Base-by-base conservation (phyloP, 495 filamentous ascomycete species). In the Lasiosphaeris hirsuta region DNA sequence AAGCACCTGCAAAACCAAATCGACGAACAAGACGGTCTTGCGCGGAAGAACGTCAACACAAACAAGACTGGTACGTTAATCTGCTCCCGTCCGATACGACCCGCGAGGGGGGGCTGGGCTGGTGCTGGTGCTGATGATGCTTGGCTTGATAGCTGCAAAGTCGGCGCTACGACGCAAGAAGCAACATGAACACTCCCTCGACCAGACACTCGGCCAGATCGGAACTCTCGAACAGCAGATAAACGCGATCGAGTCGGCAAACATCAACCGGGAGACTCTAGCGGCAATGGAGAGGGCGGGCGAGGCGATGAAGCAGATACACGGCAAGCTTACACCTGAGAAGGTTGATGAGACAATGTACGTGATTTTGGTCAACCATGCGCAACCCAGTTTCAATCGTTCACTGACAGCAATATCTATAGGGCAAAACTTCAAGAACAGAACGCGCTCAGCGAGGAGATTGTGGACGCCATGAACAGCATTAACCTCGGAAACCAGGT, bases 191-290 rank as follows among this genome's bases (percentile, higher is more conserved):
- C 88, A 90, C 76, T 89, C 90, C 57, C 83, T 97, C 44, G 89
- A 94, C 56, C 90, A 96, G 71, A 97, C 93, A 8, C 81, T 84
- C 36, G 84, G 87, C 36, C 95, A 97, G 72, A 91, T 96, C 74
- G 82, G 84, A 54, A 95, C 93, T 39, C 80, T 99, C 11, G 94
- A 97, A 68, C 89, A 92, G 64, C 92, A 99, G 69, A 93, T 99
- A 66, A 94, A 93, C 69, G 87, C 88, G 57, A 97, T 99, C 72
- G 94, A 99, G 70, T 88, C 92, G 17, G 95, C 94, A 48, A 99
- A 97, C 71, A 96, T 99, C 75, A 99, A 99, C 80, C 83, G 92
- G 69, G 92, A 97, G 77, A 99, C 94, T 4, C 80, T 99, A 46
- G 80, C 85, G 48, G 95, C 92, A 3, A 97, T 99, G 93, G 85